Conservation (phyloP, 2,329 filamentous ascomycete genomes). For the Aureobasidium vineae region DNA sequence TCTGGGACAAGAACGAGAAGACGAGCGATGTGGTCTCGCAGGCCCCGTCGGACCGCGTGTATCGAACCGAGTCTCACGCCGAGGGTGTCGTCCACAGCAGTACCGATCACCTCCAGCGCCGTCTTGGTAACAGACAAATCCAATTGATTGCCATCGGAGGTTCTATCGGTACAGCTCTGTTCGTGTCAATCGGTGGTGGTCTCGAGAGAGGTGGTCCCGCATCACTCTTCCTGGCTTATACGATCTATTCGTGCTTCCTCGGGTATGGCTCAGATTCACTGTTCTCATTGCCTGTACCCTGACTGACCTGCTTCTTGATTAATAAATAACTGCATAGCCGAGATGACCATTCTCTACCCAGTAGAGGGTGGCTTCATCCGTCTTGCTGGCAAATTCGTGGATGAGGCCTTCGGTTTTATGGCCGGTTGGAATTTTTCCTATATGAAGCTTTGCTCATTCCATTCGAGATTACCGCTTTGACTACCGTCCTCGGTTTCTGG, state of each 20-base stretch:
- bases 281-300: no score
- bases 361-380: slow-evolving; percentile 61
- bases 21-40: background rate
- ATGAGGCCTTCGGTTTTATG: slow-evolving; percentile 60
- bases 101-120: slow-evolving; percentile 46
- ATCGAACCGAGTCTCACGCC: slow-evolving; percentile 1
- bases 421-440: slow-evolving; percentile 52
- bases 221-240: slow-evolving; percentile 59
- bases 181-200: slow-evolving; percentile 55
- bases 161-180: slow-evolving; percentile 34
- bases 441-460: slow-evolving; percentile 49
- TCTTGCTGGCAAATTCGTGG: slow-evolving; percentile 60
- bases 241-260: slow-evolving; percentile 55
- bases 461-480: slow-evolving; percentile 49
- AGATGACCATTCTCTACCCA: slow-evolving; percentile 63
- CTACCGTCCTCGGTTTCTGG: slow-evolving; percentile 41
- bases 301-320: slow-evolving; percentile 36
- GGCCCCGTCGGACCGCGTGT: background rate
- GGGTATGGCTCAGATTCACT: slow-evolving; percentile 31
- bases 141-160: slow-evolving; percentile 38
- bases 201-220: slow-evolving; percentile 50
- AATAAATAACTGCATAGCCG: slow-evolving; percentile 64
- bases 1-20: slow-evolving; percentile 25
- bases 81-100: slow-evolving; percentile 37
- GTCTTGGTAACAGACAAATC: slow-evolving; percentile 50